Evolutionary conservation across 2,329 filamentous ascomycete genomes (phyloP).

Genomic region (Colletotrichum somersetense): DNA sequence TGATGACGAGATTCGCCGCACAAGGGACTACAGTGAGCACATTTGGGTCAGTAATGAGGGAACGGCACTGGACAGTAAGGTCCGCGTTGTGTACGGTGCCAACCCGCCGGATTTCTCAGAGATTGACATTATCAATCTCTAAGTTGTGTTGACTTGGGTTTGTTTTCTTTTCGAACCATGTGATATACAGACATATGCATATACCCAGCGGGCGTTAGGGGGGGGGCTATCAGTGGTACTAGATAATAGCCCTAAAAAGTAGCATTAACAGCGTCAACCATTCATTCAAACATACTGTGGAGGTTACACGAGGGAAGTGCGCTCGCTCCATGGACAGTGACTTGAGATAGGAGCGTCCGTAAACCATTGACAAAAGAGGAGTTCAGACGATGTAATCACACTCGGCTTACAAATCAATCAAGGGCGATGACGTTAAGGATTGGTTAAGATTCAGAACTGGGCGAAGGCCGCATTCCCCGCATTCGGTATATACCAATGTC

Average conservation of each 20-base stretch:
- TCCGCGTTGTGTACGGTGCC: constrained; percentile 84
- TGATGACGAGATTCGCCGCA: constrained; percentile 89
- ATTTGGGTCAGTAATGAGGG: constrained; percentile 97
- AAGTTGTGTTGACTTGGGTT: constrained; percentile 10
- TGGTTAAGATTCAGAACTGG: constrained; percentile 23
- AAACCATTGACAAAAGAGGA: neutral
- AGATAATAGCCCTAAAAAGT: constrained; percentile 11
- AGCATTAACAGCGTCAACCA: constrained; percentile 1
- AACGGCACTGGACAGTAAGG: constrained; percentile 86
- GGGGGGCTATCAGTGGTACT: constrained; percentile 13
- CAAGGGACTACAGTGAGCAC: constrained; percentile 78
- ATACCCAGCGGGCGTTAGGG: constrained; percentile 39
- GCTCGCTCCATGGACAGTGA: neutral
- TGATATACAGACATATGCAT: constrained; percentile 30
- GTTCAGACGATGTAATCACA: neutral
- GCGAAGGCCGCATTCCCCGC: constrained; percentile 19
- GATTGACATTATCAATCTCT: constrained; percentile 86
- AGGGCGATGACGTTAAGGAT: constrained; percentile 34
- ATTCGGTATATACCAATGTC: neutral
- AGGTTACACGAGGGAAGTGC: neutral
- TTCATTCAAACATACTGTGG: neutral
- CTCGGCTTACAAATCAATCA: constrained; percentile 36
- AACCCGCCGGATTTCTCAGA: constrained; percentile 93
- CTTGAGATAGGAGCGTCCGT: neutral
- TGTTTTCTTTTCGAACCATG: constrained; percentile 1